Evolutionary conservation across 2,329 filamentous ascomycete species (phyloP), one percentile per base, ranked within the genome.

Genomic region (Microdochium nivale): DNA sequence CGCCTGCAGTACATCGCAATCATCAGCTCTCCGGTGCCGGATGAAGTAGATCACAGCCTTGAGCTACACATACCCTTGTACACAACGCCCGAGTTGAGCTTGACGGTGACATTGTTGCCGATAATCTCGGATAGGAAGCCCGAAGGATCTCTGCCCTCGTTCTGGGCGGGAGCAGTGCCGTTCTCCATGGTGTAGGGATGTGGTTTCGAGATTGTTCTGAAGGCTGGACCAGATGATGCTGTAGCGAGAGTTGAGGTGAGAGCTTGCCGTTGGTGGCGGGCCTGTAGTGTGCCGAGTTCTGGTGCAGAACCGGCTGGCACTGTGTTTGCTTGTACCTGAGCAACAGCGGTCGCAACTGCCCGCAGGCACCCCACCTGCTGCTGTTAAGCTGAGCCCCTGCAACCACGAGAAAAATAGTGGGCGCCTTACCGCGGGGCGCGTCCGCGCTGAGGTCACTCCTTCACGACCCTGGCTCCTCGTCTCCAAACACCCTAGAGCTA

Each of bases 81-180:
- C 56, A 97, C 85, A 54, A 96, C 90, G 51, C 94, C 94, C n/a
- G 91, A 96, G 74, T 99, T 99, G 60, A 99, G 80, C 75, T 97
- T 97, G 59, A 99, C 92, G 1, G 90, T 95, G 59, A 99, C 94
- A 35, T 90, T 84, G 57, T 90, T 89, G 55, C 92, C 91, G 64
- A 96, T 95, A 66, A 99, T 96, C 66, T 96, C 90, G 69, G 87
- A 84, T 54, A 99, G 77, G 70, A 99, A 99, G 59, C 87, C 85
- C 13, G 91, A 95, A 3, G 94, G 94, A 69, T 99, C 94, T 69
- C 90, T 92, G 56, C 89, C 87, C 70, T 94, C 89, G 53, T 72
- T 70, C 64, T 83, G 80, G 27, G 71, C 70, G 11, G 50, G 49
- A 54, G 72, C 71, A 56, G 77, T 76, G 55, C 81, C 83, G 75